Evolutionary conservation across 352 stramenopile genomes (phyloP).

Genomic region (Thalassiosira exigua): DNA sequence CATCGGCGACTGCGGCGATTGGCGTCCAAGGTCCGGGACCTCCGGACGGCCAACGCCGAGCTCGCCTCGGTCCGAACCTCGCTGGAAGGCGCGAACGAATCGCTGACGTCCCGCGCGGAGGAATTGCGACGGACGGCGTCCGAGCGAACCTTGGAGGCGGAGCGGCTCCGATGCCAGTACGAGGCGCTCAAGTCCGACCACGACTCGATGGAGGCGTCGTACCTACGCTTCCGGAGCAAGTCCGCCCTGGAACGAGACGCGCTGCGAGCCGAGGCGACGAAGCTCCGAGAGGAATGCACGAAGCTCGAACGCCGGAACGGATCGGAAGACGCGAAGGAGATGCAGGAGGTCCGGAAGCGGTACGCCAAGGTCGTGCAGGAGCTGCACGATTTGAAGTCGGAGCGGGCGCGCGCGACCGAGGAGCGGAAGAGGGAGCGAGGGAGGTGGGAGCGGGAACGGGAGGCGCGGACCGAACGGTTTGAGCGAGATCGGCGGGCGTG

Average conservation of each 20-base stretch:
- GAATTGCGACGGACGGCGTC: constrained; percentile 1
- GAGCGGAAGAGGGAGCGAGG: not conserved
- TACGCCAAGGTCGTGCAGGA: constrained; percentile 1
- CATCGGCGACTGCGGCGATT: not conserved
- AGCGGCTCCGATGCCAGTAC: not conserved
- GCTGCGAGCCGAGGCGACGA: not conserved
- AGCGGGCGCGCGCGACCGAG: too few relatives aligned
- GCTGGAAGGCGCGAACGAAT: not conserved
- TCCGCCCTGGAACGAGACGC: not conserved
- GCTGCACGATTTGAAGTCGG: not conserved
- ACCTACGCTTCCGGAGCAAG: not conserved
- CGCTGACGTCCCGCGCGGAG: not conserved
- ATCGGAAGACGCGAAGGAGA: constrained; percentile 2
- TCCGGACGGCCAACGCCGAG: not conserved
- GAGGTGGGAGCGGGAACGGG: not conserved
- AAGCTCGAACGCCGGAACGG: not conserved
- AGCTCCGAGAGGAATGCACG: not conserved
- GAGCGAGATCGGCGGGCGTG: not conserved
- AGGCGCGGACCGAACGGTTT: too few relatives aligned
- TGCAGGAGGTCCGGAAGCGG: not conserved
- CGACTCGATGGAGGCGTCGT: not conserved
- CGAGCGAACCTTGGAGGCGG: not conserved
- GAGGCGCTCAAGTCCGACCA: not conserved
- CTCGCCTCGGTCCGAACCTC: not conserved
- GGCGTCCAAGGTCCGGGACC: not conserved